A percentile compares a stretch with the other conserved stretches of the same genome.
phyloP scores from a whole-genome alignment of 495 filamentous ascomycete species.

The Pyrenula aspistea region DNA sequence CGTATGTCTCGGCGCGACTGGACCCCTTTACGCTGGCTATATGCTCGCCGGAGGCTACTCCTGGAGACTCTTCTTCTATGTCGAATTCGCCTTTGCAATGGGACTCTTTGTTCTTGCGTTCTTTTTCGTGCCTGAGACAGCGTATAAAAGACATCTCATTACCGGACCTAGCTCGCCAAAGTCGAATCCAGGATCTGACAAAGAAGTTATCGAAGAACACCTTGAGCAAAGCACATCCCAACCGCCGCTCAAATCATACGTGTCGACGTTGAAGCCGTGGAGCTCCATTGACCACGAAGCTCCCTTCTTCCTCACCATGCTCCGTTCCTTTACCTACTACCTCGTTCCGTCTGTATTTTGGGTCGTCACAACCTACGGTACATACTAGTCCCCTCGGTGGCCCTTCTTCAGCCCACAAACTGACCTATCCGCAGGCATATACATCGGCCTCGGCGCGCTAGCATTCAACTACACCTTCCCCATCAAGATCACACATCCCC shows the following conservation, averaged over 20 bases:
- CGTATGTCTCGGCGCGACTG: constrained; percentile 46
- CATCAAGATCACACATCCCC: constrained; percentile 37
- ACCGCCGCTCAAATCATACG: constrained; percentile 20
- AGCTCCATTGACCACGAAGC: constrained; percentile 27
- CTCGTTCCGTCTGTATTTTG: constrained; percentile 44
- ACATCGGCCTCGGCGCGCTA: constrained; percentile 46
- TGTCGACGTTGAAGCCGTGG: constrained; percentile 30
- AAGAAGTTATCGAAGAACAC: not conserved
- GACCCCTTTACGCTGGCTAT: constrained; percentile 48
- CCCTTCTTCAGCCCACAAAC: not conserved
- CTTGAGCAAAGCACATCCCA: constrained; percentile 5
- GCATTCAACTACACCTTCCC: constrained; percentile 51
- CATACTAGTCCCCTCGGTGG: not conserved
- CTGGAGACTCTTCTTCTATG: constrained; percentile 56
- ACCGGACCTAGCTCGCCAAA: not conserved
- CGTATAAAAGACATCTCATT: constrained; percentile 31
- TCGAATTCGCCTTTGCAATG: constrained; percentile 45
- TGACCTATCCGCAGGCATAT: constrained; percentile 23
- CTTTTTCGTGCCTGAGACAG: constrained; percentile 50
- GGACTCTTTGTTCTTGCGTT: constrained; percentile 44
- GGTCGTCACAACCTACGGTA: constrained; percentile 39
- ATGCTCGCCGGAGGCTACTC: constrained; percentile 51
- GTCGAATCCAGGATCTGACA: not conserved
- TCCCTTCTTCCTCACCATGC: constrained; percentile 33
- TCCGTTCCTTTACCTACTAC: constrained; percentile 40